phyloP scores from a whole-genome alignment of 2,329 filamentous ascomycete species.

The Colletotrichum abscissum region DNA sequence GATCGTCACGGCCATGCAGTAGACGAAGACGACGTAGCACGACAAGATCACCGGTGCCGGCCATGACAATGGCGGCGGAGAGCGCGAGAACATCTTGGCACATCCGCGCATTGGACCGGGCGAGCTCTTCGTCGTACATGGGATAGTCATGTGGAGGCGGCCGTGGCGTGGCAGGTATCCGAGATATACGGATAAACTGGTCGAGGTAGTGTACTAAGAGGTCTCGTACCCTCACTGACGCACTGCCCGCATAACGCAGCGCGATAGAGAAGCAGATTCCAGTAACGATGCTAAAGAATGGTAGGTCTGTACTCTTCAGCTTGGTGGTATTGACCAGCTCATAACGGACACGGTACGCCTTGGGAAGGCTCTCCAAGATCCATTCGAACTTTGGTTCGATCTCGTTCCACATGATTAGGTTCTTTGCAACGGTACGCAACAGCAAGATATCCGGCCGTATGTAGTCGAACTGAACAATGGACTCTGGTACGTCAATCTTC shows the following conservation, averaged over 20 bases:
- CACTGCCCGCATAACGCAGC: conserved; percentile 79
- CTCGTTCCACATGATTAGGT: conserved; percentile 91
- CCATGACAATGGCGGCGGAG: conserved; percentile 90
- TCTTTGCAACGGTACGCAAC: conserved; percentile 86
- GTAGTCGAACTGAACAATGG: conserved; percentile 92
- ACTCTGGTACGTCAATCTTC: conserved; percentile 94
- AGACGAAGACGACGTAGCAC: conserved; percentile 88
- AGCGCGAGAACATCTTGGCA: conserved; percentile 91
- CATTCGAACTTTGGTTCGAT: conserved; percentile 81
- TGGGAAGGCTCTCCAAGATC: conserved; percentile 80
- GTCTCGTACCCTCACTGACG: conserved; percentile 78
- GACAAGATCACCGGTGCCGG: conserved; percentile 89
- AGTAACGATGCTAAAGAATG: conserved; percentile 91
- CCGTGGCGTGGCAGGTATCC: conserved; percentile 56
- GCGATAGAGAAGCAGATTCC: conserved; percentile 87
- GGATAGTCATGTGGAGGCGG: conserved; percentile 41
- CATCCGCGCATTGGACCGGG: conserved; percentile 85
- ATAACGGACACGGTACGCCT: conserved; percentile 72
- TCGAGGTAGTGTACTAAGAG: conserved; percentile 87
- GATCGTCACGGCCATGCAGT: conserved; percentile 87
- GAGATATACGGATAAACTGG: conserved; percentile 83
- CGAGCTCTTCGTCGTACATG: conserved; percentile 85
- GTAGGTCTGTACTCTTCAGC: conserved; percentile 84
- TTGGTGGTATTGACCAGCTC: conserved; percentile 68
- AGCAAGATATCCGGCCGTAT: conserved; percentile 93